phyloP scores from a whole-genome alignment of 2,329 filamentous ascomycete species.

The Ophiostoma ips region DNA sequence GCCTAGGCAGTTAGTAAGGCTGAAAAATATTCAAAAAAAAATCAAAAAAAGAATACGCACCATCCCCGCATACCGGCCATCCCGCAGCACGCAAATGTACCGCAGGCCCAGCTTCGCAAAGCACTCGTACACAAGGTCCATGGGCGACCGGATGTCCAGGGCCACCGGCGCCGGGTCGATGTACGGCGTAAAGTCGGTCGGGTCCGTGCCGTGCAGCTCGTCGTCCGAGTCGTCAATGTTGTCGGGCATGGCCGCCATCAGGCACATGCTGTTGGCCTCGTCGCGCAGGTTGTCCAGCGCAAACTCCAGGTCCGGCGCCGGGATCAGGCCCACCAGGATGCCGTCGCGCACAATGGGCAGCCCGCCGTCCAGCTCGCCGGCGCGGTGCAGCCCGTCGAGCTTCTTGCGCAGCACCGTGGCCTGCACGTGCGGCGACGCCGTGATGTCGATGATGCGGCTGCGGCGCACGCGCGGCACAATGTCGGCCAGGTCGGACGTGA shows the following conservation, averaged over 20 bases:
- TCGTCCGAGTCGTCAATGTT: conserved; percentile 52
- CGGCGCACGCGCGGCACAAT: conserved; percentile 65
- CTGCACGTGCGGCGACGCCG: conserved; percentile 63
- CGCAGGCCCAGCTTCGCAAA: conserved; percentile 87
- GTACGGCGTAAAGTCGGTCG: conserved; percentile 76
- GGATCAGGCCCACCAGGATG: conserved; percentile 77
- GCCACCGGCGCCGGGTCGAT: conserved; percentile 87
- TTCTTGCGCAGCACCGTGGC: conserved; percentile 66
- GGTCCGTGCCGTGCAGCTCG: conserved; percentile 34
- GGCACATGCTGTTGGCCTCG: conserved; percentile 58
- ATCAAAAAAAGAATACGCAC: conserved; percentile 38
- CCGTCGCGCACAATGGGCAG: conserved; percentile 71
- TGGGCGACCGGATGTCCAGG: conserved; percentile 75
- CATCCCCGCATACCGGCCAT: conserved; percentile 79
- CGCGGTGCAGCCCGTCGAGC: conserved; percentile 65
- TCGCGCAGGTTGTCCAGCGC: conserved; percentile 74
- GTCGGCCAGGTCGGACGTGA: conserved; percentile 76
- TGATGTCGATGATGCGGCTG: conserved; percentile 79
- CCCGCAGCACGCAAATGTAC: conserved; percentile 77
- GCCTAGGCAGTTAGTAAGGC: conserved; percentile 32
- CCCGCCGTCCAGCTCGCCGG: conserved; percentile 83
- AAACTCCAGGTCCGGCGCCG: conserved; percentile 85
- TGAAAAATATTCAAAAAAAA: background rate
- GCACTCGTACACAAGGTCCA: conserved; percentile 92
- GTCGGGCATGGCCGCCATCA: conserved; percentile 64